Conservation (phyloP, 2,329 filamentous ascomycete genomes). For the Hymenoscyphus occultus region DNA sequence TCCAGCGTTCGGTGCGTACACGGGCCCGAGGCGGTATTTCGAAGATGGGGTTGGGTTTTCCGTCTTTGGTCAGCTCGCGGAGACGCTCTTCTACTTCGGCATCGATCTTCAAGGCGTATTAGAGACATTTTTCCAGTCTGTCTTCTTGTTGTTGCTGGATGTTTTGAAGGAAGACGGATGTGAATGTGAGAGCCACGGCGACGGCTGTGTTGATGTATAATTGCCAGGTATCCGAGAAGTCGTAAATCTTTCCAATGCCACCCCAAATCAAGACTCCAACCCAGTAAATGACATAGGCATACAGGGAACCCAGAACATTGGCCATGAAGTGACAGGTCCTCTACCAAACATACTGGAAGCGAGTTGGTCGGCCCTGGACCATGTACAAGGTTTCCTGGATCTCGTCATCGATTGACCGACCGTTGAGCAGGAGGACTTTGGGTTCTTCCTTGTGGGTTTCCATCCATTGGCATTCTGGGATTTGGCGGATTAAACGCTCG, state of each 20-base stretch:
- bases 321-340: slow-evolving; percentile 21
- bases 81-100: slow-evolving; percentile 37
- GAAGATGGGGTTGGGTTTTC: slow-evolving; percentile 36
- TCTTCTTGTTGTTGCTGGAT: slow-evolving; percentile 39
- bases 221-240: slow-evolving; percentile 40
- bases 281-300: slow-evolving; percentile 38
- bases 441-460: slow-evolving; percentile 26
- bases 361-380: slow-evolving; percentile 14
- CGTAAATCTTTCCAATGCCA: slow-evolving; percentile 33
- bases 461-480: slow-evolving; percentile 27
- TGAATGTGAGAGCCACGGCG: slow-evolving; percentile 43
- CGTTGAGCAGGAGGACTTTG: slow-evolving; percentile 34
- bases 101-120: slow-evolving; percentile 38
- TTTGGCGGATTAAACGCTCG: slow-evolving; percentile 34
- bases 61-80: slow-evolving; percentile 37
- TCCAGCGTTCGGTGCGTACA: slow-evolving; percentile 38
- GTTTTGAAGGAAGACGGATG: slow-evolving; percentile 41
- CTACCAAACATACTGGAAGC: slow-evolving; percentile 12
- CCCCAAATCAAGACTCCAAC: slow-evolving; percentile 39
- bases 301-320: slow-evolving; percentile 34
- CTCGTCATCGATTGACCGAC: slow-evolving; percentile 28
- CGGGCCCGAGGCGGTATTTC: slow-evolving; percentile 36
- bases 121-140: slow-evolving; percentile 36
- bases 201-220: slow-evolving; percentile 45
- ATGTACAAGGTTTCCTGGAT: slow-evolving; percentile 20